These are phyloP conservation scores for Agaricus bisporus DNA, from an alignment of 768 basidiomycete species.

Conservation along the genomic window DNA sequence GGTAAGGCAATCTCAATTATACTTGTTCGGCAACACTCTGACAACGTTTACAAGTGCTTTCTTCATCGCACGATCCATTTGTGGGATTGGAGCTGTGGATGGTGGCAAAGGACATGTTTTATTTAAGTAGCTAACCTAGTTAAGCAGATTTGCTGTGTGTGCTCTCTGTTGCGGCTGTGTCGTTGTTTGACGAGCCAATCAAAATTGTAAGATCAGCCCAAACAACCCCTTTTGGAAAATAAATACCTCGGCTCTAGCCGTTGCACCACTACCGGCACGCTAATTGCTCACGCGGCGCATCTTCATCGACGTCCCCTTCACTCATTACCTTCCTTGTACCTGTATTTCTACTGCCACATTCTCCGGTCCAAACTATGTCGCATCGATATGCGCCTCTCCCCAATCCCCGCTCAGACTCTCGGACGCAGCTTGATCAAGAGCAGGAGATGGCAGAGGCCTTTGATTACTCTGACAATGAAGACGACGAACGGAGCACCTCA, in stretches of 20 bases:
- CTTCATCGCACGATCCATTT: no score
- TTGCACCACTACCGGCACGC: not conserved
- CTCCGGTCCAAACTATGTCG: constrained; percentile 29
- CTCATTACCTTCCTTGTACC: constrained; percentile 13
- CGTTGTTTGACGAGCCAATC: no score
- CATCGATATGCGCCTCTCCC: constrained; percentile 67
- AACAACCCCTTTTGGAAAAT: not conserved
- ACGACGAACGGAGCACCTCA: constrained; percentile 41
- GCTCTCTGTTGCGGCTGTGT: no score
- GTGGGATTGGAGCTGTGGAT: no score
- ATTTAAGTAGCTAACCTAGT: no score
- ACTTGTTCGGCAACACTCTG: no score
- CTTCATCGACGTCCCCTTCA: not conserved
- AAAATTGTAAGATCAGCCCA: no score
- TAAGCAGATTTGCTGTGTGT: no score
- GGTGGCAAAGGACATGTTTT: no score
- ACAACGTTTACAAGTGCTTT: no score
- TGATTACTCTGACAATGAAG: constrained; percentile 71
- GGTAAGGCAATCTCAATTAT: not conserved
- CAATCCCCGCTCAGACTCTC: constrained; percentile 42
- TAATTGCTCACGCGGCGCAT: not conserved
- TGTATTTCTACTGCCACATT: constrained; percentile 11
- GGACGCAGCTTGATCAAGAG: constrained; percentile 37
- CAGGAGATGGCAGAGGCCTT: constrained; percentile 83
- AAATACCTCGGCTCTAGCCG: no score